Evolutionary conservation across 1,284 basidiomycete genomes (phyloP).

Genomic region (Moesziomyces parantarcticus): DNA sequence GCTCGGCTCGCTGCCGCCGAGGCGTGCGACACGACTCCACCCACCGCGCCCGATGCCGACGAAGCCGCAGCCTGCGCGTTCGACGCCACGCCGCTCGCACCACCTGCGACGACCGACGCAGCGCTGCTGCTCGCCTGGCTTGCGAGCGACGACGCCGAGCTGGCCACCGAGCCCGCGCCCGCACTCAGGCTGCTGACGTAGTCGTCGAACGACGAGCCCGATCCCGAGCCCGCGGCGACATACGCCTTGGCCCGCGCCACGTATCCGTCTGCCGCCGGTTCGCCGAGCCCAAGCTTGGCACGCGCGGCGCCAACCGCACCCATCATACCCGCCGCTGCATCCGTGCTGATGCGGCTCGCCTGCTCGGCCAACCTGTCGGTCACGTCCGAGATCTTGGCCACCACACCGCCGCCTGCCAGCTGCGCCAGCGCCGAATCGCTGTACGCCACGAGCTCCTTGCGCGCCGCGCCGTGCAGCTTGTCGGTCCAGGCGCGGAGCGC

Average conservation of each 20-base stretch:
- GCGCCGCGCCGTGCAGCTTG: constrained; percentile 49
- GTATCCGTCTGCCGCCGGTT: constrained; percentile 23
- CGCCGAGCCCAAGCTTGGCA: constrained; percentile 37
- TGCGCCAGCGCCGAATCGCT: constrained; percentile 32
- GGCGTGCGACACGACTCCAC: constrained; percentile 17
- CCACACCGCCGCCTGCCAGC: constrained; percentile 47
- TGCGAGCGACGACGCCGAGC: constrained; percentile 20
- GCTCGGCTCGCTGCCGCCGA: constrained; percentile 20
- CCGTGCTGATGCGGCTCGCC: constrained; percentile 44
- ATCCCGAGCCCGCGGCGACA: constrained; percentile 21
- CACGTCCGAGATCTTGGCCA: constrained; percentile 39
- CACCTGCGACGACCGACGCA: constrained; percentile 10
- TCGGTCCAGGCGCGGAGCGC: constrained; percentile 27
- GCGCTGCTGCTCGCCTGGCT: constrained; percentile 26
- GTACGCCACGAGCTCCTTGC: constrained; percentile 47
- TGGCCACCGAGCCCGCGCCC: constrained; percentile 10
- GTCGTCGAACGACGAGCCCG: constrained; percentile 40
- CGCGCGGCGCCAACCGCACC: constrained; percentile 45
- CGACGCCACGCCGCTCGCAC: constrained; percentile 13
- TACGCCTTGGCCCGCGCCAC: constrained; percentile 43
- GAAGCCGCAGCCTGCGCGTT: constrained; percentile 15
- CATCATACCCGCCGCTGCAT: constrained; percentile 48
- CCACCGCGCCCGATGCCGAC: constrained; percentile 13
- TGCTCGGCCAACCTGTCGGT: constrained; percentile 46
- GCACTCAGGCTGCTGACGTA: constrained; percentile 26